Conservation (phyloP, 305 asterid species). For the Rubia peregrina region DNA sequence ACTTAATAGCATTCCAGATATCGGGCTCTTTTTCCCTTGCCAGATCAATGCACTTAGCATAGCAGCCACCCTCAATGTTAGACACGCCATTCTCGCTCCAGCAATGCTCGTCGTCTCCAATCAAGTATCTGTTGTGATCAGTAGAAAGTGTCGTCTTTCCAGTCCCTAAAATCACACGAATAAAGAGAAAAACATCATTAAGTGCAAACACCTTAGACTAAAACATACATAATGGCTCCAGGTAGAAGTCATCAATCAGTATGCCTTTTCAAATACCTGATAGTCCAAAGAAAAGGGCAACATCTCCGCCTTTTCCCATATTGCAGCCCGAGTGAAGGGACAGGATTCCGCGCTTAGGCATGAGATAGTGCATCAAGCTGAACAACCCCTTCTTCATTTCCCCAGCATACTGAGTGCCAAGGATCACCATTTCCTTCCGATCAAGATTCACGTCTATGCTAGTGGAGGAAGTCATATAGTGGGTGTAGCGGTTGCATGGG, state of each 20-base stretch:
- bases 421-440: conserved; percentile 90
- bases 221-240: too few species aligned
- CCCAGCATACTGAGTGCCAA: conserved; percentile 95
- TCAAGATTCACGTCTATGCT: conserved; percentile 86
- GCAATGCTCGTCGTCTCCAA: conserved; percentile 97
- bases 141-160: conserved; percentile 93
- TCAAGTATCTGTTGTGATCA: conserved; percentile 71
- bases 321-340: conserved; percentile 91
- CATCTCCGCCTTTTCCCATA: conserved; percentile 89
- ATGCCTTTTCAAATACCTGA: conserved; percentile 43
- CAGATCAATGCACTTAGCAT: conserved; percentile 90
- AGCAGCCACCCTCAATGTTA: conserved; percentile 96
- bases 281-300: conserved; percentile 85
- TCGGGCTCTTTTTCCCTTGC: conserved; percentile 91
- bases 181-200: not conserved
- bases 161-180: conserved; percentile 44
- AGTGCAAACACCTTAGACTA: too few species aligned
- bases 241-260: not conserved
- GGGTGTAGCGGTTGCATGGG: conserved; percentile 92
- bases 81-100: conserved; percentile 94
- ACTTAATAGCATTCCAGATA: conserved; percentile 94
- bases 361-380: conserved; percentile 89
- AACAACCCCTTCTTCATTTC: conserved; percentile 97
- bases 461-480: conserved; percentile 91
- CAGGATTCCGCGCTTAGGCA: conserved; percentile 92